Evolutionary conservation across 2,329 filamentous ascomycete species (phyloP).

Genomic region (Calonectria fujianensis): DNA sequence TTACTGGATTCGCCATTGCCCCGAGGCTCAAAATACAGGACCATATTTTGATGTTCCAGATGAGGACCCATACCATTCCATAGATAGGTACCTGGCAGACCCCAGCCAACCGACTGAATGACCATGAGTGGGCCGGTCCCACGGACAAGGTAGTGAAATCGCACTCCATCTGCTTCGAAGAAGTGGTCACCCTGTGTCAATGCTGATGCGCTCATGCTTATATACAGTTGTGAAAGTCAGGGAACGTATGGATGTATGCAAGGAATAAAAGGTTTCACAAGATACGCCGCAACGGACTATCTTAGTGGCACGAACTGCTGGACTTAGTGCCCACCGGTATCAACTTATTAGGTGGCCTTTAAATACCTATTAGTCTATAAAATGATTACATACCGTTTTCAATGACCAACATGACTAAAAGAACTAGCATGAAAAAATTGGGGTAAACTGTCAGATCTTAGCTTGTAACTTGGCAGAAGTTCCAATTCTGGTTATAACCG

Average conservation of each 20-base stretch:
- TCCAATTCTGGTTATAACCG: not conserved
- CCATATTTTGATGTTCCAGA: constrained; percentile 18
- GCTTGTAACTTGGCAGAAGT: constrained; percentile 3
- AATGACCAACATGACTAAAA: not conserved
- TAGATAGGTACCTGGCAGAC: constrained; percentile 22
- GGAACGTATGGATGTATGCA: not conserved
- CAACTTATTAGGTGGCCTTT: not conserved
- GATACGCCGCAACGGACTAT: not conserved
- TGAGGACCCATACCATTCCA: constrained; percentile 33
- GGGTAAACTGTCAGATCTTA: not conserved
- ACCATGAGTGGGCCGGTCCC: constrained; percentile 23
- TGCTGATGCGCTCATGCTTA: not conserved
- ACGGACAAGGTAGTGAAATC: constrained; percentile 32
- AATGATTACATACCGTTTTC: not conserved
- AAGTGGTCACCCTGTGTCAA: constrained; percentile 28
- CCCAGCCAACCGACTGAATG: constrained; percentile 30
- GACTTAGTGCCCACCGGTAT: not conserved
- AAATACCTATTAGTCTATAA: not conserved
- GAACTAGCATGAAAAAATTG: not conserved
- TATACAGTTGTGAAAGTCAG: not conserved
- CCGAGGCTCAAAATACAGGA: constrained; percentile 32
- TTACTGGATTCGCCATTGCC: constrained; percentile 29
- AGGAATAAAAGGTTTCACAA: not conserved
- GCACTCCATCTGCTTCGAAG: constrained; percentile 25
- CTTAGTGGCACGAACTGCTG: not conserved